phyloP scores from a whole-genome alignment of 129 eudicot species.

The Flaveria robusta region DNA sequence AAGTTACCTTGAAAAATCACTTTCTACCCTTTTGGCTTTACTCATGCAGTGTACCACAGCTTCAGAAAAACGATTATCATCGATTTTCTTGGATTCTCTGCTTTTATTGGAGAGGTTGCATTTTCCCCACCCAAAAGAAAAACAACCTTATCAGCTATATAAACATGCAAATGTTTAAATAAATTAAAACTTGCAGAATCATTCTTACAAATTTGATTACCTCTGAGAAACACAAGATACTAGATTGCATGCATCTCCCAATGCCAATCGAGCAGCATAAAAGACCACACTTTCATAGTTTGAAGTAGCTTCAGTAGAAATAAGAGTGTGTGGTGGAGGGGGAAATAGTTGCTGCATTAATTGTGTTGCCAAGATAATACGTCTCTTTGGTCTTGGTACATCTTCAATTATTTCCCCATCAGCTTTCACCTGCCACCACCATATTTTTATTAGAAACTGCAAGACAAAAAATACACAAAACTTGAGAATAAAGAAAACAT shows the following conservation, averaged over 20 bases:
- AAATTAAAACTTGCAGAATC: constrained; percentile 3
- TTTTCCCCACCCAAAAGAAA: not conserved
- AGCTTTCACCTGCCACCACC: constrained; percentile 59
- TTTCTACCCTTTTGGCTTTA: constrained; percentile 65
- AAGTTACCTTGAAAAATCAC: constrained; percentile 61
- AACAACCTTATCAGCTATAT: not conserved
- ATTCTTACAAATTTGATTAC: constrained; percentile 50
- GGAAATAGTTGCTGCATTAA: constrained; percentile 78
- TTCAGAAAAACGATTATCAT: constrained; percentile 41
- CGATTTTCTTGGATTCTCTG: constrained; percentile 41
- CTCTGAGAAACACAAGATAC: constrained; percentile 34
- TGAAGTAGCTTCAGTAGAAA: constrained; percentile 54
- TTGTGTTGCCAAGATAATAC: constrained; percentile 66
- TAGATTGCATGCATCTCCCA: constrained; percentile 78
- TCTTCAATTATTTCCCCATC: constrained; percentile 54
- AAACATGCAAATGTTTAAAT: not conserved
- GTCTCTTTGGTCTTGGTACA: constrained; percentile 59
- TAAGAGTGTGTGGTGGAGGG: constrained; percentile 58
- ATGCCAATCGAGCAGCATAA: constrained; percentile 57
- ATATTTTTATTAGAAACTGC: constrained; percentile 16
- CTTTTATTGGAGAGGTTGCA: constrained; percentile 37
- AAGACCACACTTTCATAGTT: constrained; percentile 49
- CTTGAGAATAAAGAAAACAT: constrained; percentile 25
- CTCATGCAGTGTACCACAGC: constrained; percentile 48
- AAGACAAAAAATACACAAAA: not conserved